phyloP scores from a whole-genome alignment of 495 filamentous ascomycete species.

The Immersiella caudata region DNA sequence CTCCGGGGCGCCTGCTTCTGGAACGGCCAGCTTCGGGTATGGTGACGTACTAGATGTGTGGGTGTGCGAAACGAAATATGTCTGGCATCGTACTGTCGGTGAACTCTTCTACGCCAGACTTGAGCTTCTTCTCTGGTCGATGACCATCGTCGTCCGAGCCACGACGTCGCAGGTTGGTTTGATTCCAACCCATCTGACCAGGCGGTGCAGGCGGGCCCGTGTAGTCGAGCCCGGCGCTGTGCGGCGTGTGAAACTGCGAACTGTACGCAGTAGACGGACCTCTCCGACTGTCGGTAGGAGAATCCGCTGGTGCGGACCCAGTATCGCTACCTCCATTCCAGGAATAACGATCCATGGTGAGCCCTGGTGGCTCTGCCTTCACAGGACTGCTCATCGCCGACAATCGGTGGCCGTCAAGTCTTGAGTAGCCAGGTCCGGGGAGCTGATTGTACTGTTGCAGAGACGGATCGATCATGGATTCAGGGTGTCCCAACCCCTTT shows the following conservation, averaged over 20 bases:
- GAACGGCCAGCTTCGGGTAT: not conserved
- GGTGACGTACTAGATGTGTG: conserved; percentile 35
- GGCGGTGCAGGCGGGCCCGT: not conserved
- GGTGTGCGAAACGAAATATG: conserved; percentile 38
- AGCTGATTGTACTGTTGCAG: conserved; percentile 21
- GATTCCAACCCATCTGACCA: conserved; percentile 12
- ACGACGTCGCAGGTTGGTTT: conserved; percentile 5
- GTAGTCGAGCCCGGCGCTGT: conserved; percentile 6
- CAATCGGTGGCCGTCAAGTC: not conserved
- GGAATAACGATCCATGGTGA: conserved; percentile 10
- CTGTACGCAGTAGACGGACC: conserved; percentile 15
- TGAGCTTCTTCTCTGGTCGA: conserved; percentile 29
- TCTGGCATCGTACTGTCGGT: conserved; percentile 39
- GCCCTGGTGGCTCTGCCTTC: conserved; percentile 18
- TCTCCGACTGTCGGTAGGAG: conserved; percentile 15
- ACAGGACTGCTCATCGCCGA: not conserved
- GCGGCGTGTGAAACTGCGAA: conserved; percentile 12
- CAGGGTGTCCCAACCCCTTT: not conserved
- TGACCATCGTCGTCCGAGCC: conserved; percentile 23
- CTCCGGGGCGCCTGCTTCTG: not conserved
- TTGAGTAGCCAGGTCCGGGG: conserved; percentile 2
- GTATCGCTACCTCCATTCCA: conserved; percentile 13
- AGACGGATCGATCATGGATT: conserved; percentile 24
- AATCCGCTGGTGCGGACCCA: conserved; percentile 14
- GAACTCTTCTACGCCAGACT: conserved; percentile 29